These are phyloP conservation scores for Schoenoplectus tabernaemontani DNA, from an alignment of 202 grass and related monocot genomes.

Conservation along the genomic window DNA sequence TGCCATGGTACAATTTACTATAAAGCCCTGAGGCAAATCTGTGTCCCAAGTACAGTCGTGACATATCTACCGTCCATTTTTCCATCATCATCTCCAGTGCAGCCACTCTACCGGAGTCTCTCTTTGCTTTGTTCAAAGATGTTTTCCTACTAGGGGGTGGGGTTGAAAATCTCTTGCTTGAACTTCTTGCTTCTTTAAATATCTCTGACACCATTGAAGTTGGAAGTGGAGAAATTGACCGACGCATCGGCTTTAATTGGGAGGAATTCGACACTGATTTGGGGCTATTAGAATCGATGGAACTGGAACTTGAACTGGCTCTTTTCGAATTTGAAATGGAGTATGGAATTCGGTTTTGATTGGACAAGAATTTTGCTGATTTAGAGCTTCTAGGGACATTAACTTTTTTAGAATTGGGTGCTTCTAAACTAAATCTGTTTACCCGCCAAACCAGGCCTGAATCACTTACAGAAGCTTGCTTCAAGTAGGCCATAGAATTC, in stretches of 20 bases:
- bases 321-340: conserved; percentile 36
- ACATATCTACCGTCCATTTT: conserved; percentile 66
- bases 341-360: background rate
- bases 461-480: conserved; percentile 10
- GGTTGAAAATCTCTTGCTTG: conserved; percentile 73
- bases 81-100: conserved; percentile 66
- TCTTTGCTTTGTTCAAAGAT: conserved; percentile 29
- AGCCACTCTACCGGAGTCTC: conserved; percentile 36
- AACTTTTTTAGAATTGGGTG: background rate
- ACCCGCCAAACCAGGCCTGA: background rate
- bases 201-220: conserved; percentile 50
- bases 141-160: conserved; percentile 52
- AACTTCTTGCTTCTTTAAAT: conserved; percentile 71
- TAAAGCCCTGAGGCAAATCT: conserved; percentile 76
- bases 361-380: background rate
- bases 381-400: background rate
- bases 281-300: conserved; percentile 24
- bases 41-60: conserved; percentile 59
- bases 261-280: background rate
- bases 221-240: conserved; percentile 60
- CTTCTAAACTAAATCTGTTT: conserved; percentile 21
- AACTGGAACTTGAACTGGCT: conserved; percentile 41
- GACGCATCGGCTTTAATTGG: conserved; percentile 30
- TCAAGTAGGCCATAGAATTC: conserved; percentile 4
- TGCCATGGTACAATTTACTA: conserved; percentile 77